A percentile compares a stretch with the other conserved stretches of the same genome.
Conservation (phyloP, 257 asterid species). For the Osmanthus fragrans region DNA sequence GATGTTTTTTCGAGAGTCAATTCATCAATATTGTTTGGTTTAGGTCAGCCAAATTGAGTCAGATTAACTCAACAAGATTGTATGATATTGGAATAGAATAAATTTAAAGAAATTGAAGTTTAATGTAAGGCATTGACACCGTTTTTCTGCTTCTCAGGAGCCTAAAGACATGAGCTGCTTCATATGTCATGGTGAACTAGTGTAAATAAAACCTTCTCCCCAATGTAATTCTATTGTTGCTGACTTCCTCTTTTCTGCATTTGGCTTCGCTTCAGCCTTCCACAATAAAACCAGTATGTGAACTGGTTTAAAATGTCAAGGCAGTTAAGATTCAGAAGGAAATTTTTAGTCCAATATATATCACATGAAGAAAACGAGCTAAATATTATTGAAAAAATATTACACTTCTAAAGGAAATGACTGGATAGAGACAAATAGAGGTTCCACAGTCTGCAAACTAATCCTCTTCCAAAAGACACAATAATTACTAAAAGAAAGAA, state of each 20-base stretch:
- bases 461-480: slow-evolving; percentile 19
- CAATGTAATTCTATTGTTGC: not conserved
- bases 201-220: not conserved
- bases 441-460: slow-evolving; percentile 18
- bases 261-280: not conserved
- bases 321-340: not conserved
- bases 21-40: no score
- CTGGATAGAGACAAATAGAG: slow-evolving; percentile 9
- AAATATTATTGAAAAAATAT: not conserved
- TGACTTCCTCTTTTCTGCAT: not conserved
- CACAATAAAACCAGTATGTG: not conserved
- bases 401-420: not conserved
- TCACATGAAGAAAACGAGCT: not conserved
- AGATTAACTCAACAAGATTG: not conserved
- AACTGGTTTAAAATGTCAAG: not conserved
- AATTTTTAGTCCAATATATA: not conserved
- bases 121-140: not conserved
- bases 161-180: not conserved
- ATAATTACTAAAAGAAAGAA: not conserved
- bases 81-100: not conserved
- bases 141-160: not conserved
- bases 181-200: not conserved
- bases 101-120: not conserved
- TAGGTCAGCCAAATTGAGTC: not conserved
- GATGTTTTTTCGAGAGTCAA: no score